phyloP scores from a whole-genome alignment of 2,329 filamentous ascomycete genomes.

The Westerdykella ornata region DNA sequence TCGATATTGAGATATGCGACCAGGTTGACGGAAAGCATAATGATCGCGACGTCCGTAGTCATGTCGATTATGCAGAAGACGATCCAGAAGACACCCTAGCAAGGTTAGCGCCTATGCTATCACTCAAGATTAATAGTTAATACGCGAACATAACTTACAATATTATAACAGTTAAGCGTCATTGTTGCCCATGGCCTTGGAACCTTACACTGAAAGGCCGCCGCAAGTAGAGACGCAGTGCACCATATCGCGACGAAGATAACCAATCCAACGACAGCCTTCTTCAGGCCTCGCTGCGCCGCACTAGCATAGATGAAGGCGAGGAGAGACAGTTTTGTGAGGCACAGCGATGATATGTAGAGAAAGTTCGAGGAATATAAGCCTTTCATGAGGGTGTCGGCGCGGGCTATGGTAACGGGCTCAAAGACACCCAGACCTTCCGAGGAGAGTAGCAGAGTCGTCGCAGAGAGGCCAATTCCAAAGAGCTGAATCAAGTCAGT shows the following conservation, averaged over 20 bases:
- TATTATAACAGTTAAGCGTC: conserved; percentile 24
- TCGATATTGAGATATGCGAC: conserved; percentile 23
- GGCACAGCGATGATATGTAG: conserved; percentile 25
- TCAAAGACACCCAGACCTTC: conserved; percentile 18
- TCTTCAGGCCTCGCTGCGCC: conserved; percentile 15
- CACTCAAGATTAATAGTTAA: conserved; percentile 1
- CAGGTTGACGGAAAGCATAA: conserved; percentile 27
- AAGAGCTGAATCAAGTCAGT: conserved; percentile 15
- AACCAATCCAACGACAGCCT: conserved; percentile 12
- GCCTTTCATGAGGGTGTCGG: conserved; percentile 23
- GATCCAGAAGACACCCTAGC: conserved; percentile 30
- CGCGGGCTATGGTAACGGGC: conserved; percentile 13
- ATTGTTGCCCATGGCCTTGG: conserved; percentile 27
- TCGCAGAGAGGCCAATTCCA: conserved; percentile 23
- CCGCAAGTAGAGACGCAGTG: conserved; percentile 17
- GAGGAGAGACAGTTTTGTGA: conserved; percentile 28
- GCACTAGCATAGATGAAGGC: conserved; percentile 21
- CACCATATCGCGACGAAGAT: conserved; percentile 25
- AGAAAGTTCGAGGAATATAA: conserved; percentile 32
- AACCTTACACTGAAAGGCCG: conserved; percentile 28
- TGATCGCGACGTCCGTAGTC: conserved; percentile 25
- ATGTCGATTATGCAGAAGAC: conserved; percentile 30
- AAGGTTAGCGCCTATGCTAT: conserved; percentile 9
- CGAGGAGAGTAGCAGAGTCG: conserved; percentile 18
- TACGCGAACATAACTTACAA: conserved; percentile 12